phyloP scores from a whole-genome alignment of 257 asterid species.

The Striga asiatica region DNA sequence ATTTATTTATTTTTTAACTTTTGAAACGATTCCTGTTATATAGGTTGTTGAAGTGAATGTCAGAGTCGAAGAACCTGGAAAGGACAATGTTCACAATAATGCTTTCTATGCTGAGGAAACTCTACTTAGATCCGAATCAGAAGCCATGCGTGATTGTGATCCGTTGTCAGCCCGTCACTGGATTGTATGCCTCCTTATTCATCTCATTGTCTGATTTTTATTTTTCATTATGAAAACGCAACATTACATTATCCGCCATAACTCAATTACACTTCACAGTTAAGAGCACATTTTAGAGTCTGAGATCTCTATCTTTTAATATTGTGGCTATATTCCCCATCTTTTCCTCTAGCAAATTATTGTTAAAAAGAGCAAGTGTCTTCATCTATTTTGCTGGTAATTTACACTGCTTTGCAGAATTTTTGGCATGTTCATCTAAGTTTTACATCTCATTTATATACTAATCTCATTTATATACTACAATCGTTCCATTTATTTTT shows the following conservation, averaged over 20 bases:
- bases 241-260: not conserved
- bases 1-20: conserved; percentile 11
- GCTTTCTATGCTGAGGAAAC: conserved; percentile 96
- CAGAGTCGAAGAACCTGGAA: conserved; percentile 87
- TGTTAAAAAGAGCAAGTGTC: too few relatives aligned
- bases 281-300: too few relatives aligned
- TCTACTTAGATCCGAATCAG: conserved; percentile 64
- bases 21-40: conserved; percentile 5
- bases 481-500: conserved; percentile 6
- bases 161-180: conserved; percentile 94
- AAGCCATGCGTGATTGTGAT: conserved; percentile 90
- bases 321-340: not conserved
- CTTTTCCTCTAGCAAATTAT: not conserved
- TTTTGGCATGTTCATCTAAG: not conserved
- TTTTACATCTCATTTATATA: conserved; percentile 1
- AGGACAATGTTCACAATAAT: conserved; percentile 74
- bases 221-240: not conserved
- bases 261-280: too few relatives aligned
- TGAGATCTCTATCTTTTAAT: too few relatives aligned
- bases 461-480: too few relatives aligned
- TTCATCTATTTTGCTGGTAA: too few relatives aligned
- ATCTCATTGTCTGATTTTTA: conserved; percentile 1
- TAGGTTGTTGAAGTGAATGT: conserved; percentile 95
- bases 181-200: conserved; percentile 56
- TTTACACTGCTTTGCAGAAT: not conserved